These are phyloP conservation scores for Nicotiana tomentosiformis DNA, from an alignment of 257 asterid genomes.

Conservation along the genomic window DNA sequence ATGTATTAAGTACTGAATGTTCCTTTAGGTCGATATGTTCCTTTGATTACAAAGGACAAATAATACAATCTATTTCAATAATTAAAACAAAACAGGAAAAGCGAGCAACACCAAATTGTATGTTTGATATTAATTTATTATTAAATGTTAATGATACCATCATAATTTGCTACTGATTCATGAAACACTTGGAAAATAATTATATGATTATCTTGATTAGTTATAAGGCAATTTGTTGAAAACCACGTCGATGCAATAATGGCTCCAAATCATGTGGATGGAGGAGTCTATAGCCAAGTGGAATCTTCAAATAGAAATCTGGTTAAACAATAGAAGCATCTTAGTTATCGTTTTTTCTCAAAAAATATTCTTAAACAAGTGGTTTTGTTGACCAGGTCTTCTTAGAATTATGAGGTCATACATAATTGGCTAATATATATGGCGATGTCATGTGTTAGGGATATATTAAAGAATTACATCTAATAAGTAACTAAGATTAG, in stretches of 20 bases:
- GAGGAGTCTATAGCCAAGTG: too few relatives aligned
- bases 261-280: not conserved
- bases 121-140: not conserved
- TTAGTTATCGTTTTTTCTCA: not conserved
- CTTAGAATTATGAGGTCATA: not conserved
- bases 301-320: not conserved
- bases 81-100: not conserved
- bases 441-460: not conserved
- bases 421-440: not conserved
- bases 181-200: too few relatives aligned
- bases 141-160: not conserved
- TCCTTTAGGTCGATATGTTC: not conserved
- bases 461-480: not conserved
- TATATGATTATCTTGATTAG: not conserved
- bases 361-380: not conserved
- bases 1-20: not conserved
- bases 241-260: not conserved
- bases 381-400: not conserved
- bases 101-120: not conserved
- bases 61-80: not conserved
- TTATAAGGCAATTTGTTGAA: not conserved
- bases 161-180: too few relatives aligned
- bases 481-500: not conserved
- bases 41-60: not conserved
- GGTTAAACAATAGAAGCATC: not conserved